Evolutionary conservation across 805 yeast genomes (phyloP).

Genomic region (Nakazawaea wyomingensis): DNA sequence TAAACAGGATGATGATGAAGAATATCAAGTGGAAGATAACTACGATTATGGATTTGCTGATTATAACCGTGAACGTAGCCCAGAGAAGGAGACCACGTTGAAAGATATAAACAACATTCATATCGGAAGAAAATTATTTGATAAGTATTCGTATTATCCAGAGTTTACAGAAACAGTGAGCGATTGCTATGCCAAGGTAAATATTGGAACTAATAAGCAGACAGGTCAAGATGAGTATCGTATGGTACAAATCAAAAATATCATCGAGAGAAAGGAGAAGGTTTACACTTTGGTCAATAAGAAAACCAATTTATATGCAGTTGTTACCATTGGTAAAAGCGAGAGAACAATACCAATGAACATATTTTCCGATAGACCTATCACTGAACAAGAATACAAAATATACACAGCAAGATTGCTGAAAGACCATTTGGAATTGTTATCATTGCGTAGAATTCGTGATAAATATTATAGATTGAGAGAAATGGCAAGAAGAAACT

Average conservation of each 20-base stretch:
- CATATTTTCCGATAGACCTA: conserved; percentile 72
- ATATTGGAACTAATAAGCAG: conserved; percentile 65
- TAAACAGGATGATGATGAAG: conserved; percentile 30
- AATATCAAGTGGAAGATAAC: conserved; percentile 35
- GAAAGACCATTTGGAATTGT: conserved; percentile 52
- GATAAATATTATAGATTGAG: conserved; percentile 59
- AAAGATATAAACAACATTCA: conserved; percentile 67
- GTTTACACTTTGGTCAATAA: conserved; percentile 37
- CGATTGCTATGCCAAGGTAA: conserved; percentile 79
- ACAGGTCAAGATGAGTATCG: conserved; percentile 67
- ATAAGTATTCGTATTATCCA: conserved; percentile 75
- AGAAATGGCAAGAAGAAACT: conserved; percentile 55
- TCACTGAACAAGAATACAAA: conserved; percentile 67
- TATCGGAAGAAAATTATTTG: conserved; percentile 72
- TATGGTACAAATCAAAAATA: conserved; percentile 73
- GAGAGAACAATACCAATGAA: conserved; percentile 73
- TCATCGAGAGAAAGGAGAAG: conserved; percentile 39
- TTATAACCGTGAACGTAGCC: conserved; percentile 12
- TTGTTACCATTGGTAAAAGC: conserved; percentile 77
- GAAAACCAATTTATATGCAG: conserved; percentile 48
- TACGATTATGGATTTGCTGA: conserved; percentile 32
- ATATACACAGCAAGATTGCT: conserved; percentile 59
- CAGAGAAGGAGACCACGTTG: conserved; percentile 40
- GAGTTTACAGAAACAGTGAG: conserved; percentile 65
- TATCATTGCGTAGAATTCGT: conserved; percentile 59